phyloP scores from a whole-genome alignment of 2,329 filamentous ascomycete species.

The Phaeomoniella chlamydospora region DNA sequence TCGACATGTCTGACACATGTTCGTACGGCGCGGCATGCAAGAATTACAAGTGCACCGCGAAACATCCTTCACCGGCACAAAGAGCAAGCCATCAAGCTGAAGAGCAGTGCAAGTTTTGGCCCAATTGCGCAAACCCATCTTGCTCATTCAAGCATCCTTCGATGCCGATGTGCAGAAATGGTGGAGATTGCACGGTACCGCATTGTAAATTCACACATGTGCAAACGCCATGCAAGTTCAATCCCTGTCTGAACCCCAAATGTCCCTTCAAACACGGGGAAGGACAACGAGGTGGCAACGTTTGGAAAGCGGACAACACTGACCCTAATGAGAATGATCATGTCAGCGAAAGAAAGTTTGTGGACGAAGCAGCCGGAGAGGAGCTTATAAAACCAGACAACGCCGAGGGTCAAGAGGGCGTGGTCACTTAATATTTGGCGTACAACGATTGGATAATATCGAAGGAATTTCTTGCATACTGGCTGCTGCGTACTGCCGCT shows the following conservation, averaged over 20 bases:
- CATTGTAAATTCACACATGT: constrained; percentile 86
- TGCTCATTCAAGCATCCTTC: constrained; percentile 83
- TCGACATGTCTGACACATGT: constrained; percentile 72
- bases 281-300: constrained; percentile 83
- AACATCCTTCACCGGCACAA: constrained; percentile 81
- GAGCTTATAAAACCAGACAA: constrained; percentile 55
- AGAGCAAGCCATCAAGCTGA: constrained; percentile 66
- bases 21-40: constrained; percentile 83
- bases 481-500: too few species aligned
- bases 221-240: constrained; percentile 75
- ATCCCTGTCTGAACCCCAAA: constrained; percentile 75
- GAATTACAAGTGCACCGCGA: constrained; percentile 83
- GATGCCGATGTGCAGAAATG: constrained; percentile 81
- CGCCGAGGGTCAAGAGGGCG: constrained; percentile 15
- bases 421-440: background rate
- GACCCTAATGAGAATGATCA: constrained; percentile 38
- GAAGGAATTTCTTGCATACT: too few species aligned
- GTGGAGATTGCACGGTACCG: constrained; percentile 66
- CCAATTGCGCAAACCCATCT: constrained; percentile 74
- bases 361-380: constrained; percentile 47
- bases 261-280: constrained; percentile 86
- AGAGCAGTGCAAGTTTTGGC: constrained; percentile 80
- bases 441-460: background rate
- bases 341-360: constrained; percentile 79
- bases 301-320: constrained; percentile 58